Base-by-base conservation (phyloP, 768 basidiomycete genomes). In the Boletus pseudo-olivaceus region DNA sequence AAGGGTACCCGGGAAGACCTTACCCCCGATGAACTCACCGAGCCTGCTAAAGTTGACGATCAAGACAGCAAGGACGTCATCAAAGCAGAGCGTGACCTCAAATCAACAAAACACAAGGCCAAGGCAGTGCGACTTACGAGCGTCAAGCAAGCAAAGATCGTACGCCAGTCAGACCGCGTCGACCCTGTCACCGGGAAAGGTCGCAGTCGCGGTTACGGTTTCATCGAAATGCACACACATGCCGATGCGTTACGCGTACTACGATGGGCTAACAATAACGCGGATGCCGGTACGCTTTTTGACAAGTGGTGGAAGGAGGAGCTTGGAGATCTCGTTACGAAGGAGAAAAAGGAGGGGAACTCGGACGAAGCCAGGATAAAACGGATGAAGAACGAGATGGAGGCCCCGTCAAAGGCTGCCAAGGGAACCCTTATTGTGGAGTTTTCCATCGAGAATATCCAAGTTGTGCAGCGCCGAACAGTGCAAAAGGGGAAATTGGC, bases 361-460 rank as follows among this genome's bases (percentile, higher is more conserved):
- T 78, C 76, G 49, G 78, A 80, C 19, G 79, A 80, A 17, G 68
- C 73, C 15, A 73, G 83, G 61, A 66, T 83, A 43, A 82, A 83
- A 66, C 79, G 82, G 61, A 69, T 87, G 59, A 83, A 84, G 62
- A 76, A 76, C 26, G 83, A 85, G 64, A 67, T 81, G 42, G 73
- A 73, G 56, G 62, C 62, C 37, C 33, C 59, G 1, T 72, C 68
- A 17, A 81, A 76, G 37, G 74, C 75, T 17, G 58, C 62, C 23
- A 74, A 60, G 54, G 79, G 79, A 15, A 76, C 82, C 5, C 70
- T 97, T 56, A 87, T 96, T 62, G 83, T 93, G n/a, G 95, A 98
- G 73, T 97, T 97, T 71, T 94, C 93, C 38, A 93, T 98, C 47
- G 94, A 98, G 75, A 98, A 98, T 64, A 75, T 91, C 19, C 89